These are phyloP conservation scores for Pseudocercospora pini-densiflorae DNA, from an alignment of 2,329 filamentous ascomycete genomes.

Conservation along the genomic window DNA sequence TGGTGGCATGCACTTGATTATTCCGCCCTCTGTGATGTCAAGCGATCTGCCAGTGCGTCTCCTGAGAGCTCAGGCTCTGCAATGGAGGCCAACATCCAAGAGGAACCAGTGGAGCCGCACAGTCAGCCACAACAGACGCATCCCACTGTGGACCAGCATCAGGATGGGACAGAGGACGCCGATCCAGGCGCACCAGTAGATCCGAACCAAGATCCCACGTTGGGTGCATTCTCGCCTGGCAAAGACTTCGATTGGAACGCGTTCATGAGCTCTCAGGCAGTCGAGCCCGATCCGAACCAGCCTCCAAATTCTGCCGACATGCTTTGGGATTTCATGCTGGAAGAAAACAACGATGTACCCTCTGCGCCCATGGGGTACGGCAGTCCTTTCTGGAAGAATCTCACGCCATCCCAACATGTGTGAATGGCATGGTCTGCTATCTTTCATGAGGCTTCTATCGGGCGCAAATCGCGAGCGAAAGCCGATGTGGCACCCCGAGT, in stretches of 20 bases:
- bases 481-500: too few species aligned
- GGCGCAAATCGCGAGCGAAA: too few species aligned
- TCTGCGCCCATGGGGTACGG: not conserved
- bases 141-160: not conserved
- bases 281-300: not conserved
- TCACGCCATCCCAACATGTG: not conserved
- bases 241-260: conserved; percentile 1
- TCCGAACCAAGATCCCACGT: not conserved
- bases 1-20: conserved; percentile 2
- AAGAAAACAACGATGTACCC: not conserved
- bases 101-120: not conserved
- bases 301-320: not conserved
- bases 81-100: not conserved
- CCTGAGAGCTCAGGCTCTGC: not conserved
- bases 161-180: not conserved
- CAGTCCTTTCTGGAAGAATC: not conserved
- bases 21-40: not conserved
- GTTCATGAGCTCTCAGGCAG: not conserved
- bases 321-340: not conserved
- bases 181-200: not conserved
- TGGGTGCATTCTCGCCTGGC: not conserved
- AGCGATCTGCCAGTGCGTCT: not conserved
- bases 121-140: not conserved
- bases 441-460: too few species aligned
- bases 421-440: not conserved